Base-by-base conservation (phyloP, 305 asterid species). In the Rubia balearica region DNA sequence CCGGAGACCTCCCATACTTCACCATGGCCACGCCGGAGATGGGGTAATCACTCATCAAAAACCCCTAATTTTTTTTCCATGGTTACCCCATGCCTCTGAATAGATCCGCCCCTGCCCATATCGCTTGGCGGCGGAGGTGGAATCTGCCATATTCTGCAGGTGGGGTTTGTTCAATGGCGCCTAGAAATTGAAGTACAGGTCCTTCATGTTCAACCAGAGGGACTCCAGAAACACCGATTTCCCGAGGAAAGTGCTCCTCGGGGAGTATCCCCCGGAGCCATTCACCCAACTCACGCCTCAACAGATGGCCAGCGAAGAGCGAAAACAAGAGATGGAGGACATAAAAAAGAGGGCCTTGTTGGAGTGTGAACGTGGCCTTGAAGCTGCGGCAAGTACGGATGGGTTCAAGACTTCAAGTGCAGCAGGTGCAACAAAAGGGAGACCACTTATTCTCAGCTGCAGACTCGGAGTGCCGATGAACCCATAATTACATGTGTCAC, bases 391-490 rank as follows among this genome's bases (percentile, higher is more conserved):
- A 16, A 91, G 91, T 42, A 94, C 98, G 2, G 76, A 87, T 21
- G 78, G 83, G 65, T 94, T 94, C 78, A n/a, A n/a, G n/a, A n/a
- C n/a, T n/a, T n/a, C n/a, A 89, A 85, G 24, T 91, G 97, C 48
- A 82, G 79, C 8, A 82, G 84, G 75, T 87, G 92, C 30, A 87
- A 79, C 85, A 88, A 92, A 84, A 82, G 75, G 70, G 89, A 92
- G 61, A 70, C 83, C 8, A 88, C 94, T 22, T 92, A 92, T 69
- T 88, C 85, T 73, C 96, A 92, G 82, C 61, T 90, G 90, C 96
- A 92, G 89, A 92, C 91, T 3, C 77, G 96, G 77, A 88, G 96
- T 80, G 98, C 98, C 2, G 96, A 90, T 27, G 98, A 92, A 75
- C 98, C 96, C 2, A 85, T 90, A 96, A 90, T 96, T 1, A 90